These are phyloP conservation scores for Leccinum aurantiacum DNA, from an alignment of 768 basidiomycete genomes.

Conservation along the genomic window DNA sequence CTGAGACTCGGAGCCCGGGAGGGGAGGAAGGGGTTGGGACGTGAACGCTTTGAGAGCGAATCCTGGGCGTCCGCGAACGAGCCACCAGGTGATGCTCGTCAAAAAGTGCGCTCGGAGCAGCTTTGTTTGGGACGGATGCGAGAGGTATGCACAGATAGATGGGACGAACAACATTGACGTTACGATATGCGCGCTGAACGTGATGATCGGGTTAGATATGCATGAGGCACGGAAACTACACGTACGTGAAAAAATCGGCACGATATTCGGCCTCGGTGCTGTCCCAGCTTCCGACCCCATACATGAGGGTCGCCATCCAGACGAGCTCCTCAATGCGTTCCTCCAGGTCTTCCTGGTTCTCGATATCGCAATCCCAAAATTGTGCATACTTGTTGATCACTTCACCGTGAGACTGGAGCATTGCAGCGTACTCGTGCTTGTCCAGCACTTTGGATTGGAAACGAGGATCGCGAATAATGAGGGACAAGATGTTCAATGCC, in stretches of 20 bases:
- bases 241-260: constrained; percentile 68
- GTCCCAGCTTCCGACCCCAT: constrained; percentile 57
- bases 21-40: constrained; percentile 26
- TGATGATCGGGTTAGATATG: neutral
- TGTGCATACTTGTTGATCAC: constrained; percentile 44
- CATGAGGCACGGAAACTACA: constrained; percentile 7
- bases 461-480: constrained; percentile 52
- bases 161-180: no score
- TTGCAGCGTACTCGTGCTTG: constrained; percentile 36
- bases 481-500: constrained; percentile 54
- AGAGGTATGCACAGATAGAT: constrained; percentile 34
- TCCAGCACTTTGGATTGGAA: constrained; percentile 31
- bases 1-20: constrained; percentile 17
- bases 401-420: constrained; percentile 38
- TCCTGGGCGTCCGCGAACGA: constrained; percentile 53
- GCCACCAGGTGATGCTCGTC: constrained; percentile 50
- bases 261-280: constrained; percentile 40
- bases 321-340: constrained; percentile 61
- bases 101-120: constrained; percentile 62
- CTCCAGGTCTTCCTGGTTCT: constrained; percentile 39
- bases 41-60: constrained; percentile 54
- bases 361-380: constrained; percentile 45
- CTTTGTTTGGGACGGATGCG: constrained; percentile 55
- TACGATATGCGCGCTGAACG: constrained; percentile 39
- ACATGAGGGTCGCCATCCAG: constrained; percentile 59